A percentile compares a stretch with the other conserved stretches of the same genome.
Evolutionary conservation across 2,329 filamentous ascomycete genomes (phyloP).

Genomic region (Diaporthe eres): DNA sequence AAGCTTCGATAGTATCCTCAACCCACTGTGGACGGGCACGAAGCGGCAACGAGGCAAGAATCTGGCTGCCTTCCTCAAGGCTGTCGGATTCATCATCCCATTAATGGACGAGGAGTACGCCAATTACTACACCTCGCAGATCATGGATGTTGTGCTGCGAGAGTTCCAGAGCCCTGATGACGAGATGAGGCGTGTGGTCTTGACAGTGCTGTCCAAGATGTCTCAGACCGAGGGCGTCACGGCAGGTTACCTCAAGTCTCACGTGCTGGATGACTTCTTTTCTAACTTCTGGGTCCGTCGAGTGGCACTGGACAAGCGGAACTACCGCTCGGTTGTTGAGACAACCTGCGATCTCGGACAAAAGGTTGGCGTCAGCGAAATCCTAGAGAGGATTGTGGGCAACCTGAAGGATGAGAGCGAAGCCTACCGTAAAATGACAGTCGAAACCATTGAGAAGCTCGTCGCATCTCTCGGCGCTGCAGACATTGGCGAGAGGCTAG

Average conservation of each 20-base stretch:
- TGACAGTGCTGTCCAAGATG: slow-evolving; percentile 97
- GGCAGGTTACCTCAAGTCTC: slow-evolving; percentile 93
- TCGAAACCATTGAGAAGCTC: slow-evolving; percentile 97
- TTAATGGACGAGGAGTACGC: slow-evolving; percentile 99
- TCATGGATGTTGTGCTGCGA: slow-evolving; percentile 97
- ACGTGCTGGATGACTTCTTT: slow-evolving; percentile 96
- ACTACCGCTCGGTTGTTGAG: slow-evolving; percentile 97
- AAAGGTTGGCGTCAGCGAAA: slow-evolving; percentile 97
- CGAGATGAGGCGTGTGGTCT: slow-evolving; percentile 99
- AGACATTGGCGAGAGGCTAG: slow-evolving; percentile 91
- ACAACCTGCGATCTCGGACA: slow-evolving; percentile 97
- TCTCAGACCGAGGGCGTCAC: slow-evolving; percentile 96
- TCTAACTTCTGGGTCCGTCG: slow-evolving; percentile 98
- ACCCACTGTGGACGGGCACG: slow-evolving; percentile 96
- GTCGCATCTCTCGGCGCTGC: slow-evolving; percentile 93
- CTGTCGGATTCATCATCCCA: slow-evolving; percentile 97
- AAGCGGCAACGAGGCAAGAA: slow-evolving; percentile 97
- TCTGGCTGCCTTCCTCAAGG: slow-evolving; percentile 95
- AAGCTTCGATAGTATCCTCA: slow-evolving; percentile 97
- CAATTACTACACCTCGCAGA: slow-evolving; percentile 98
- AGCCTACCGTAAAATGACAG: slow-evolving; percentile 98
- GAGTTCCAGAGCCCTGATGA: slow-evolving; percentile 98
- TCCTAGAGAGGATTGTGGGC: slow-evolving; percentile 91
- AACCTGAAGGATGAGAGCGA: slow-evolving; percentile 99
- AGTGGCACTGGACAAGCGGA: slow-evolving; percentile 97